Conservation (phyloP, 257 asterid genomes). For the Gentiana macrophylla region DNA sequence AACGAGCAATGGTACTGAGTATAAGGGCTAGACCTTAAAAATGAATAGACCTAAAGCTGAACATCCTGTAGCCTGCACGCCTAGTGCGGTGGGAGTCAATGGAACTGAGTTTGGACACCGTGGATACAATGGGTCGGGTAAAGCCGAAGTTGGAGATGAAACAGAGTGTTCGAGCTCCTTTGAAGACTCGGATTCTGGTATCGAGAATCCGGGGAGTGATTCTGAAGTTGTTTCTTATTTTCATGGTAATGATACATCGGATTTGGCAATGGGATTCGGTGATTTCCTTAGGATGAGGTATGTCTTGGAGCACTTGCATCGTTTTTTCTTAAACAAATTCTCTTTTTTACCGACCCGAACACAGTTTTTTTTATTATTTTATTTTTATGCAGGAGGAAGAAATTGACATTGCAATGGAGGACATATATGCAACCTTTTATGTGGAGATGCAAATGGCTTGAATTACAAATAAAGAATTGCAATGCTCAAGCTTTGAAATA, state of each 20-base stretch:
- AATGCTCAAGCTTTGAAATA: conserved; percentile 35
- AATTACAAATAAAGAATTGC: conserved; percentile 54
- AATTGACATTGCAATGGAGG: conserved; percentile 66
- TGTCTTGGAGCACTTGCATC: neutral
- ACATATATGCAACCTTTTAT: conserved; percentile 41
- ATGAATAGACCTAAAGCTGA: conserved; percentile 11
- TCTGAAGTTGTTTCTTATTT: conserved; percentile 35
- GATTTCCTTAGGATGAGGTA: conserved; percentile 39
- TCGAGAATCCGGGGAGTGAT: conserved; percentile 26
- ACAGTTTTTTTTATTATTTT: too few species aligned
- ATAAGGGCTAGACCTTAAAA: conserved; percentile 16
- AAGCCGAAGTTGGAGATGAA: conserved; percentile 31
- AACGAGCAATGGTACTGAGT: neutral
- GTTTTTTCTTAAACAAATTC: neutral
- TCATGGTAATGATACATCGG: conserved; percentile 28
- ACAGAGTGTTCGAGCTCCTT: conserved; percentile 82
- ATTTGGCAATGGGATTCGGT: conserved; percentile 22
- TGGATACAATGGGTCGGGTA: conserved; percentile 19
- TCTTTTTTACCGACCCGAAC: neutral
- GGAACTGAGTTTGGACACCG: conserved; percentile 29
- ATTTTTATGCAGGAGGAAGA: conserved; percentile 41
- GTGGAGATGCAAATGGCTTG: conserved; percentile 91
- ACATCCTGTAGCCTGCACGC: conserved; percentile 20
- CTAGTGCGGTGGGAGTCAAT: conserved; percentile 30
- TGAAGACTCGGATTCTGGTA: conserved; percentile 37